Evolutionary conservation across 1,139 yeast species (phyloP).

Genomic region (Debaryomycetaceae sp.): DNA sequence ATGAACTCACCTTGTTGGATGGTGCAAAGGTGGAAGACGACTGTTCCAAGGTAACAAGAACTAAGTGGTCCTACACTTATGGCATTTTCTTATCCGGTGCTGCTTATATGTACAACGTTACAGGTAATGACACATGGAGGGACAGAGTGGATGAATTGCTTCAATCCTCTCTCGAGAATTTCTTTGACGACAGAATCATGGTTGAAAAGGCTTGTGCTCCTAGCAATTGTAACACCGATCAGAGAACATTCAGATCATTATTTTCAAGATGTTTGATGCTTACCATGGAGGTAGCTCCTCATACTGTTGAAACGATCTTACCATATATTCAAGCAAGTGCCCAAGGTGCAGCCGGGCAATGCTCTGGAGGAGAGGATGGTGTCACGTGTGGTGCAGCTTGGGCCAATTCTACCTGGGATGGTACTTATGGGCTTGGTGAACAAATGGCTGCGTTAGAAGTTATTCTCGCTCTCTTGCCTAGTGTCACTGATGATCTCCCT

Average conservation of each 20-base stretch:
- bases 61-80: conserved; percentile 76
- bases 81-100: conserved; percentile 72
- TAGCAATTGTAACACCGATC: conserved; percentile 65
- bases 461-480: conserved; percentile 32
- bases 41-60: conserved; percentile 52
- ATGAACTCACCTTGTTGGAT: conserved; percentile 53
- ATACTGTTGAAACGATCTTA: conserved; percentile 38
- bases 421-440: conserved; percentile 70
- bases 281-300: conserved; percentile 56
- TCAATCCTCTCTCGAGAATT: conserved; percentile 42
- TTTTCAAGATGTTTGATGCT: conserved; percentile 64
- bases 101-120: conserved; percentile 67
- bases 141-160: conserved; percentile 49
- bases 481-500: conserved; percentile 19
- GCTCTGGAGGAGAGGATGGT: conserved; percentile 73
- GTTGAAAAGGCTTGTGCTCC: conserved; percentile 64
- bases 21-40: conserved; percentile 62
- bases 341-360: conserved; percentile 64
- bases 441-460: conserved; percentile 74
- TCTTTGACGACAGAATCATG: conserved; percentile 49
- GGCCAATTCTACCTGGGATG: conserved; percentile 59
- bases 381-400: conserved; percentile 74
- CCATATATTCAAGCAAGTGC: conserved; percentile 52
- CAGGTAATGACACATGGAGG: conserved; percentile 57
- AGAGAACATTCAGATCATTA: conserved; percentile 72